Evolutionary conservation across 768 basidiomycete species (phyloP), one percentile per base, ranked within the genome.

Genomic region (Leccinum olivaceopallidum): DNA sequence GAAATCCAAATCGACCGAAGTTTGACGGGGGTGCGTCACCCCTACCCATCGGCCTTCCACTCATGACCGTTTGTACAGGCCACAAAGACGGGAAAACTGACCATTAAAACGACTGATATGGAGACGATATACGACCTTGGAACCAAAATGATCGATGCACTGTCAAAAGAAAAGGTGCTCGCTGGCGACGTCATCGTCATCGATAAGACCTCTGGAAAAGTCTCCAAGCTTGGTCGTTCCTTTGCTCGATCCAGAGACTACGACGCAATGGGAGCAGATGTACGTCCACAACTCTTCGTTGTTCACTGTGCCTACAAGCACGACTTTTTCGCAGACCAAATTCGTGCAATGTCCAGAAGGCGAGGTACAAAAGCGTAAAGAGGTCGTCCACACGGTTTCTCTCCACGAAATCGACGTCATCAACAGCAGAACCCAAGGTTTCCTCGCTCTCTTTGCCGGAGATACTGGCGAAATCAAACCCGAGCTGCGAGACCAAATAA

Each of bases 361-460:
- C 59, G 96, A 99, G 77, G 88, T 98, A 59, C 97, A 98, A 79
- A 95, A 95, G 69, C 89, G 96, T 64, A 94, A 94, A 80, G 95
- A 98, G 77, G 92, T 98, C 59, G 92, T 95, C 6, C 97, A 99
- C 76, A 98, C 95, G 0, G 95, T 98, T 10, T 95, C 95, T 1
- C 80, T 99, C 14, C 97, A 98, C 76, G 97, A 99, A 78, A 98
- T 99, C 67, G 97, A 99, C 71, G 95, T 98, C 56, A 98, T 98
- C 80, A 99, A 98, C 80, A 94, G 92, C 64, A 86, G 96, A 55
- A 98, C 96, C 6, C 97, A 99, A 79, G 96, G 97, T 4, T 98
- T 98, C 82, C 85, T 98, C 37, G 96, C 97, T 0, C 83, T 99
- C 13, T 92, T 92, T 71, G 86, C 91, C 55, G 96, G 96, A 12